phyloP scores from a whole-genome alignment of 2,329 filamentous ascomycete species.

The Xylariaceae sp. region DNA sequence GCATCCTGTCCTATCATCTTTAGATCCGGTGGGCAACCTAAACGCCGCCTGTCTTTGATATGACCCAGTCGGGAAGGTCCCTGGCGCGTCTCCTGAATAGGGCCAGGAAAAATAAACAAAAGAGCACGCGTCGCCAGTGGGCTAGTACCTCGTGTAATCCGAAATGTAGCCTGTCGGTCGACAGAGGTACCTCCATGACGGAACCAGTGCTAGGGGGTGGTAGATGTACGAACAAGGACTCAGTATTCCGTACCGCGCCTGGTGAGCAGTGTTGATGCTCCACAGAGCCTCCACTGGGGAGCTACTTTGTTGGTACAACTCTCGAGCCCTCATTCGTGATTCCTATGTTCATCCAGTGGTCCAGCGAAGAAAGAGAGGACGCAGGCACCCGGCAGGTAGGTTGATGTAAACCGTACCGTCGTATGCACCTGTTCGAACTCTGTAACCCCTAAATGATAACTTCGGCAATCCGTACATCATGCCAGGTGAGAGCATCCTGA shows the following conservation, averaged over 20 bases:
- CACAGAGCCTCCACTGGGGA: not conserved
- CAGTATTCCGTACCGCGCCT: no score
- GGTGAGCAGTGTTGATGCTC: not conserved
- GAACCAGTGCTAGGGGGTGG: not conserved
- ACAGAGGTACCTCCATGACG: no score
- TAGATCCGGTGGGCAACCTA: conserved; percentile 22
- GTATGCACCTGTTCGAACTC: not conserved
- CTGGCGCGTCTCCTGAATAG: conserved; percentile 23
- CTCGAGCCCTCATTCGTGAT: not conserved
- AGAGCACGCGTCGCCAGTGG: conserved; percentile 11
- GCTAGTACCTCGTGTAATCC: not conserved
- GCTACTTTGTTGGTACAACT: not conserved
- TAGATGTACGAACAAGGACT: no score
- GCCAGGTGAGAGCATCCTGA: not conserved
- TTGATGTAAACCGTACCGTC: no score
- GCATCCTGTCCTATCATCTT: conserved; percentile 23
- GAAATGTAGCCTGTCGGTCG: no score
- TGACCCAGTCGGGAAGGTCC: conserved; percentile 27
- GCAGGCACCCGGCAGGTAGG: no score
- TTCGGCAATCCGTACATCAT: not conserved
- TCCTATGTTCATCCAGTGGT: not conserved
- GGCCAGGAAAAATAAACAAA: conserved; percentile 22
- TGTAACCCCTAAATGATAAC: not conserved
- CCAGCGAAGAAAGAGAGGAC: not conserved
- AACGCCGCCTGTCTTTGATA: conserved; percentile 24